Base-by-base conservation (phyloP, 768 basidiomycete genomes). In the Trametes elegans region DNA sequence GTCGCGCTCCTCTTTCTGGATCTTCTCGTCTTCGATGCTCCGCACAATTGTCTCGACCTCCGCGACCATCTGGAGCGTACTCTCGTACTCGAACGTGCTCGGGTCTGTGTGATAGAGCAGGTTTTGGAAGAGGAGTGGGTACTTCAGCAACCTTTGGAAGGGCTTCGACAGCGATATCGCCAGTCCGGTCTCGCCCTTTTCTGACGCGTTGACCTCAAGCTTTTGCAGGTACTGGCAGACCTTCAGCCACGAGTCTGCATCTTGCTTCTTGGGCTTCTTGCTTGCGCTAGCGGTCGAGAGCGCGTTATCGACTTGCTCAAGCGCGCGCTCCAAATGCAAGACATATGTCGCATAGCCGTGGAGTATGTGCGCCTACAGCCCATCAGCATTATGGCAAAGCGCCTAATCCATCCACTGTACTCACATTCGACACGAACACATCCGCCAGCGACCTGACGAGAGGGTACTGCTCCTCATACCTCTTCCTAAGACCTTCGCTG, bases 1-100 rank as follows among this genome's bases (percentile, higher is more conserved):
- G 72, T 97, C 93, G 28, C 96, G 84, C 68, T 96, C 93, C 67
- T 98, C 96, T 71, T 93, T 92, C 68, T 90, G 88, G 51, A 93
- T 90, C 77, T 98, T 98, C 76, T 99, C 94, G 64, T 98, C 96
- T 70, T 99, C 96, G 52, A 99, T 98, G 58, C 90, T 91, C 40
- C 96, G 81, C 43, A 99, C 96, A 64, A 98, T 96, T 18, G 81
- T 85, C 73, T 99, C 97, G 7, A 99, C 91, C 70, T 98, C 94
- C 18, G 93, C 92, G 1, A 98, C 94, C 91, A 98, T 96, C 68
- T 88, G 87, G 36, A 96, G 75, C 11, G 95, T 97, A 66, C 88
- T 89, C 70, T 99, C 97, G 67, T 97, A 99, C 73, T 99, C 97
- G 64, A 88, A 94, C 3, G 95, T 93, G 59, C 92, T 94, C 2